phyloP scores from a whole-genome alignment of 805 yeast genomes.

The Suhomyces sp. region DNA sequence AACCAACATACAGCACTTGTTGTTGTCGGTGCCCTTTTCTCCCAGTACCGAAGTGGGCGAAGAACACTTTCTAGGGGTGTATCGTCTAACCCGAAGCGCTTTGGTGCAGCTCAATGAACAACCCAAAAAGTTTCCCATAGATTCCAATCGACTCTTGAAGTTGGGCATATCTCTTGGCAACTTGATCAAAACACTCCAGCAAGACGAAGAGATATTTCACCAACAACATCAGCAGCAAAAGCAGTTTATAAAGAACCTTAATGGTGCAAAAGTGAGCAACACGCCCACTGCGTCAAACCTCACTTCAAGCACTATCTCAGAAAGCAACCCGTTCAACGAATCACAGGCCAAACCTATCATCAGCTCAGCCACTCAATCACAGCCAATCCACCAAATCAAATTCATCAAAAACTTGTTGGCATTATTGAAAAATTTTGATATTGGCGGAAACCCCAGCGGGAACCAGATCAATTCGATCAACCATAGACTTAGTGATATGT shows the following conservation, averaged over 20 bases:
- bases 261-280: slow-evolving; percentile 7
- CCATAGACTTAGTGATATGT: slow-evolving; percentile 6
- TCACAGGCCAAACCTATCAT: slow-evolving; percentile 9
- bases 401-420: slow-evolving; percentile 31
- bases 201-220: slow-evolving; percentile 29
- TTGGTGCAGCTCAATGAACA: slow-evolving; percentile 22
- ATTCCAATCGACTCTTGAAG: slow-evolving; percentile 36
- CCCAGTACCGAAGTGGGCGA: slow-evolving; percentile 13
- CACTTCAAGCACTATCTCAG: background rate
- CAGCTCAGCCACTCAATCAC: slow-evolving; percentile 10
- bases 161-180: slow-evolving; percentile 43
- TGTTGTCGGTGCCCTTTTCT: slow-evolving; percentile 35
- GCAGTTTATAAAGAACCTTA: slow-evolving; percentile 12
- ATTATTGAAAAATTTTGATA: slow-evolving; percentile 39
- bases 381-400: slow-evolving; percentile 30
- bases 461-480: slow-evolving; percentile 6
- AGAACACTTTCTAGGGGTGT: slow-evolving; percentile 30
- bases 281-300: background rate
- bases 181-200: slow-evolving; percentile 32
- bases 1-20: slow-evolving; percentile 22
- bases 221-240: slow-evolving; percentile 25
- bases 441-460: slow-evolving; percentile 20
- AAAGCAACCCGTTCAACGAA: slow-evolving; percentile 8
- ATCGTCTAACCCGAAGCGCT: slow-evolving; percentile 23
- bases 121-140: slow-evolving; percentile 27